Evolutionary conservation across 257 asterid genomes (phyloP), one percentile per base, ranked within the genome.

Genomic region (Ligustrum vulgare): DNA sequence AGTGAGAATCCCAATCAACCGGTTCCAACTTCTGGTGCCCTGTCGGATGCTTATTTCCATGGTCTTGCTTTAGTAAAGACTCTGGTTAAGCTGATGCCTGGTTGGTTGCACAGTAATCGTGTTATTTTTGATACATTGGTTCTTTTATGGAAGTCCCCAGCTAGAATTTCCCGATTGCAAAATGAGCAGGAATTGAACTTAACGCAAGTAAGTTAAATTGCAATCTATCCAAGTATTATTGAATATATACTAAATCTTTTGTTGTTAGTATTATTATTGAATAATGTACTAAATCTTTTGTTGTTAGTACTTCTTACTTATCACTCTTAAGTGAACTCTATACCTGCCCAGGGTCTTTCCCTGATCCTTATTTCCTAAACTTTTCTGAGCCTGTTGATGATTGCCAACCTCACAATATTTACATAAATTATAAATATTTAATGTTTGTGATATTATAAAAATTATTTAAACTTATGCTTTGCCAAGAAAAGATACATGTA

Each of bases 121-220:
- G 80, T 83, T n/a, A 81, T 95, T 69, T 95, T 95, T 76, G 96
- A 93, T 87, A 90, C 91, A 8, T 70, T 95, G 80, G 99, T 93
- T 67, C 85, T 81, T 71, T 87, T 95, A 84, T 95, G 98, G 98
- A 95, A 91, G 86, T 93, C 98, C 70, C 96, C 97, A 23, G 88
- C 96, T 77, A 86, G 99, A 77, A 86, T 87, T 78, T 82, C 91
- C 32, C 93, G 97, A 45, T 71, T 95, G 72, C 96, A 93, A 71
- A 93, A 88, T 83, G 99, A 95, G 86, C 99, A 93, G 89, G 99
- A 93, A 80, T 66, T 93, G 80, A 90, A 90, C 87, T 83, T 95
- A 78, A 88, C 90, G 87, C 99, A 95, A 87, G 99, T 90, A 85
- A 87, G 97, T 88, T 62, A 72, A 33, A 62, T 77, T 13, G 20